Conservation (phyloP, 257 asterid species). For the Solanum tacnaense region DNA sequence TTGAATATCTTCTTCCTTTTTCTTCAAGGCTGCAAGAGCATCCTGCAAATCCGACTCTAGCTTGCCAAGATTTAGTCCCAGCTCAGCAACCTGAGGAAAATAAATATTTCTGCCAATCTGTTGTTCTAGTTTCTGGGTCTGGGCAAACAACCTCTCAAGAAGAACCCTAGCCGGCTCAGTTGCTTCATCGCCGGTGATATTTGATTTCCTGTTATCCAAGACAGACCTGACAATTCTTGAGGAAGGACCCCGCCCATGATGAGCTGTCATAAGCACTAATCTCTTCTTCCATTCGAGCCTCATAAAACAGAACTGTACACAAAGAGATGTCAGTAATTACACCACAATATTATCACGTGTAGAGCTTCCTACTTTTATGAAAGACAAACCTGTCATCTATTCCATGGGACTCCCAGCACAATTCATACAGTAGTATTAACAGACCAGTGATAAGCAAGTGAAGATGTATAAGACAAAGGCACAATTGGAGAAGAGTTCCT, state of each 20-base stretch:
- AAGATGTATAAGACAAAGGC: background rate
- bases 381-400: background rate
- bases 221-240: constrained; percentile 41
- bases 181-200: constrained; percentile 51
- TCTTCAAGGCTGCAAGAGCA: constrained; percentile 54
- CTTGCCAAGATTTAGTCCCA: constrained; percentile 35
- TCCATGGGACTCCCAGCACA: background rate
- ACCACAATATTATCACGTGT: background rate
- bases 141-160: constrained; percentile 66
- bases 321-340: background rate
- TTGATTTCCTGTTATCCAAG: constrained; percentile 36
- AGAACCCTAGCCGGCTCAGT: constrained; percentile 62
- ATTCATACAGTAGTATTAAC: background rate
- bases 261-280: constrained; percentile 17
- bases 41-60: constrained; percentile 64
- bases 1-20: constrained; percentile 73
- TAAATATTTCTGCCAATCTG: constrained; percentile 53
- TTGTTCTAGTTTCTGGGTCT: constrained; percentile 79
- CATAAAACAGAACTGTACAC: constrained; percentile 35
- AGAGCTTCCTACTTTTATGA: background rate
- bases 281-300: constrained; percentile 29
- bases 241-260: constrained; percentile 14
- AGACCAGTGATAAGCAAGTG: background rate
- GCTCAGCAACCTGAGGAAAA: constrained; percentile 40
- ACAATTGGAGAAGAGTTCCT: background rate